phyloP scores from a whole-genome alignment of 345 rosid genomes.

The Raphanus sativus region DNA sequence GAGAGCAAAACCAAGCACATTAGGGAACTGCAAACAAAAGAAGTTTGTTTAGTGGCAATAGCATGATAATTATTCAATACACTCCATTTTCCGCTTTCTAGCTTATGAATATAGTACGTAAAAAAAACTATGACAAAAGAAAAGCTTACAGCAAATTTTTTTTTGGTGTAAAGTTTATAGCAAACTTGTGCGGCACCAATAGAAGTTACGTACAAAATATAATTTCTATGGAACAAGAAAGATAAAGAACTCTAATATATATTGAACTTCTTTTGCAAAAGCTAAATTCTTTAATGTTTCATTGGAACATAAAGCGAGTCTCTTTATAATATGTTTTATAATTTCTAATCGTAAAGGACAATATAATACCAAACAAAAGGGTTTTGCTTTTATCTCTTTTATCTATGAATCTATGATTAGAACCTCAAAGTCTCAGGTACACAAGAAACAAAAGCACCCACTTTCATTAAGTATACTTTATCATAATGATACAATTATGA shows the following conservation, averaged over 20 bases:
- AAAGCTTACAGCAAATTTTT: conserved; percentile 22
- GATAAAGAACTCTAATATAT: conserved; percentile 15
- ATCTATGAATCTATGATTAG: conserved; percentile 28
- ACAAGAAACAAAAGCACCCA: conserved; percentile 39
- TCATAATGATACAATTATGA: background rate
- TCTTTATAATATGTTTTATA: conserved; percentile 28
- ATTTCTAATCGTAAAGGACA: conserved; percentile 19
- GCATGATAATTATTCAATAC: conserved; percentile 8
- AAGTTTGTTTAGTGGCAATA: background rate
- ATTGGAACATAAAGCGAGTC: conserved; percentile 28
- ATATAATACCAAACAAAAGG: conserved; percentile 37
- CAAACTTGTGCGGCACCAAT: conserved; percentile 56
- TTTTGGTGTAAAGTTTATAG: conserved; percentile 16
- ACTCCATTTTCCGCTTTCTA: conserved; percentile 35
- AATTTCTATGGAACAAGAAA: conserved; percentile 25
- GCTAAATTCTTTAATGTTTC: conserved; percentile 28
- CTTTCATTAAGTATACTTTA: background rate
- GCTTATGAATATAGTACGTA: conserved; percentile 39
- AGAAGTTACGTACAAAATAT: conserved; percentile 41
- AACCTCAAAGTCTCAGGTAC: conserved; percentile 39
- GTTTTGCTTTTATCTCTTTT: conserved; percentile 33
- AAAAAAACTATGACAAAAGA: conserved; percentile 42
- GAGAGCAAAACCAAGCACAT: conserved; percentile 48
- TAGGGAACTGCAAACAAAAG: conserved; percentile 45
- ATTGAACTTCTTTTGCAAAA: conserved; percentile 29